Base-by-base conservation (phyloP, 78 protist species). In the Dictyostelium firmibasis region DNA sequence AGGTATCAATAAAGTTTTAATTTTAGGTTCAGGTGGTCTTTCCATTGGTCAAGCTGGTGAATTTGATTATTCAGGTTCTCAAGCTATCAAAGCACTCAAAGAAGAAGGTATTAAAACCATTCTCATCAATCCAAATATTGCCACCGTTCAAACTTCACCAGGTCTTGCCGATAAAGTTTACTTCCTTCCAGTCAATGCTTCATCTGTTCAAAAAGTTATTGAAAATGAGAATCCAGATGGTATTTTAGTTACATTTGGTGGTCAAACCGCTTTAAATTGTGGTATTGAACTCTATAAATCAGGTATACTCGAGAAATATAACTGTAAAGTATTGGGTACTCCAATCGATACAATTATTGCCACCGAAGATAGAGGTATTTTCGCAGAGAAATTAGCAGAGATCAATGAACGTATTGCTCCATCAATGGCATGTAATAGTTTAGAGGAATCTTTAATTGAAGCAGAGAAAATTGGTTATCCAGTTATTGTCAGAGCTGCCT, bases 21-120 rank as follows among this genome's bases (percentile, higher is more conserved):
- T 99, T 20, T 95, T 99, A 60, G 99, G 99, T 81, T 91, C 97
- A 8, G 99, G 99, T 62, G 99, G 99, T 69, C 97, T 99, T 4
- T 93, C 98, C 75, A 98, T 99, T 85, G 99, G 99, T 20, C 99
- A 99, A 97, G 99, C 99, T 20, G 99, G 99, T 60, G 99, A 99
- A 96, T 99, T 99, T 79, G 99, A 99, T 96, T 99, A 99, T 95
- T 97, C 99, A 0, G 99, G 99, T 64, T 97, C 98, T 18, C 98
- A 98, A 79, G 96, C 97, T 23, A 98, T 99, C 96, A 99, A 99
- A 92, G 98, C 99, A 10, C 96, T 99, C 75, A 97, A 98, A 96
- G 98, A 99, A 91, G 99, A 98, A 86, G 98, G 98, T 70, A 86
- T 98, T 76, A 27, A 96, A 85, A 97, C 98, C 23, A 92, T 99